Conservation (phyloP, 768 basidiomycete species). For the Boletus sensibilis region DNA sequence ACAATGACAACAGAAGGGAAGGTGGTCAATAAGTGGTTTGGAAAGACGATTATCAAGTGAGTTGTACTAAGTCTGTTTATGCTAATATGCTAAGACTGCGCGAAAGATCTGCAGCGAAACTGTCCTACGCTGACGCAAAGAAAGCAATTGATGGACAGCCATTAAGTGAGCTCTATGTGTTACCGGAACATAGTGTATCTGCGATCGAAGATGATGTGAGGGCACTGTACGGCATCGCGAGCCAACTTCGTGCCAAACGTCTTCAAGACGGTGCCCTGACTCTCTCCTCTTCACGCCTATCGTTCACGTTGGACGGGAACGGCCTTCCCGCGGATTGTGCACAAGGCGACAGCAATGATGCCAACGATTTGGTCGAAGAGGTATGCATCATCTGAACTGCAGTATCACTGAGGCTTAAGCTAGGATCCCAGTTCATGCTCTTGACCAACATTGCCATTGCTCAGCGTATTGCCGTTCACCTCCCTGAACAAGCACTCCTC, state of each 20-base stretch:
- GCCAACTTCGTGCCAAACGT: constrained; percentile 68
- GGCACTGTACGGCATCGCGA: constrained; percentile 63
- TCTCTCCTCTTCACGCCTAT: constrained; percentile 64
- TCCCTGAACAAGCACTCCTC: constrained; percentile 96
- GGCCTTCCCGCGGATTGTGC: constrained; percentile 80
- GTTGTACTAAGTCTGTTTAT: constrained; percentile 18
- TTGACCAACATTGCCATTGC: constrained; percentile 88
- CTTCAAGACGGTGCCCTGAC: constrained; percentile 79
- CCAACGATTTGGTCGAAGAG: constrained; percentile 87
- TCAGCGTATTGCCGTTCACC: constrained; percentile 87
- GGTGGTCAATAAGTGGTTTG: constrained; percentile 88
- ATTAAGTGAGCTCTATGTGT: constrained; percentile 51
- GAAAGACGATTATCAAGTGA: constrained; percentile 88
- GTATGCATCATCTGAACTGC: constrained; percentile 39
- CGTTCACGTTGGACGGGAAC: constrained; percentile 76
- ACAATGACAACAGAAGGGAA: constrained; percentile 81
- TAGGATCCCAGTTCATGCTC: constrained; percentile 76
- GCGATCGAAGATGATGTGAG: constrained; percentile 79
- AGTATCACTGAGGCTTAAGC: constrained; percentile 1
- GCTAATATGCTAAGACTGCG: constrained; percentile 1
- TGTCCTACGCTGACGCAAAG: constrained; percentile 83
- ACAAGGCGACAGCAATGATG: constrained; percentile 61
- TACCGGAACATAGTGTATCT: constrained; percentile 53
- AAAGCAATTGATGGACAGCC: constrained; percentile 72
- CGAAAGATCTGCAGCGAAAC: constrained; percentile 76